A percentile compares a stretch with the other conserved stretches of the same genome.
Conservation (phyloP, 2,329 filamentous ascomycete genomes). For the Tolypocladium tundrense region DNA sequence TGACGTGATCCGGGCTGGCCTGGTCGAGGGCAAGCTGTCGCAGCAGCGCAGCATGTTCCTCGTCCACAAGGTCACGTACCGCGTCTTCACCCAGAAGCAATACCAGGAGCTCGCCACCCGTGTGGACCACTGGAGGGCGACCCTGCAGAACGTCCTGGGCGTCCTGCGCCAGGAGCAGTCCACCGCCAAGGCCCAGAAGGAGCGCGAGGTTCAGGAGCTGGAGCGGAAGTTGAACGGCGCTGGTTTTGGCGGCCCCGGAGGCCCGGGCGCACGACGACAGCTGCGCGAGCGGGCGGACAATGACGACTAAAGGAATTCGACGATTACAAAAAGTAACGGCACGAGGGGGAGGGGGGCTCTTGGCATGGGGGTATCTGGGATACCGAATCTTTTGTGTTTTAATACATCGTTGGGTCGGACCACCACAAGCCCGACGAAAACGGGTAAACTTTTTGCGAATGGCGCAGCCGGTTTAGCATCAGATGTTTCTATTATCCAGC, state of each 20-base stretch:
- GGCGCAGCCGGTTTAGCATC: conserved; percentile 27
- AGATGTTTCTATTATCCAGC: conserved; percentile 16
- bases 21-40: conserved; percentile 93
- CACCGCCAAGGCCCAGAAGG: conserved; percentile 65
- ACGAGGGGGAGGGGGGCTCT: conserved; percentile 8
- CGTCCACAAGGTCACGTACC: conserved; percentile 91
- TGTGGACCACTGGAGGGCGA: conserved; percentile 83
- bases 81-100: conserved; percentile 95
- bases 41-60: conserved; percentile 90
- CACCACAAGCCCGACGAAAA: conserved; percentile 13
- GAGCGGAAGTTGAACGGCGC: conserved; percentile 53
- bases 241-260: conserved; percentile 23
- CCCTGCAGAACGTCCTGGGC: conserved; percentile 65
- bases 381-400: conserved; percentile 17
- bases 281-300: conserved; percentile 42
- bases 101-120: conserved; percentile 90
- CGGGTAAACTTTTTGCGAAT: conserved; percentile 18
- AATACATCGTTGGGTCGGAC: conserved; percentile 18
- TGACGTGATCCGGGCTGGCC: conserved; percentile 88
- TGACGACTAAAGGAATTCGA: conserved; percentile 36
- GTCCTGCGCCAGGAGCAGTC: conserved; percentile 75
- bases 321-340: not conserved
- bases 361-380: conserved; percentile 6
- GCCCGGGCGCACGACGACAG: conserved; percentile 20
- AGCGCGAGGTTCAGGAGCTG: conserved; percentile 63